Evolutionary conservation across 2,329 filamentous ascomycete species (phyloP), one percentile per base, ranked within the genome.

Genomic region (Penicillium brevicompactum): DNA sequence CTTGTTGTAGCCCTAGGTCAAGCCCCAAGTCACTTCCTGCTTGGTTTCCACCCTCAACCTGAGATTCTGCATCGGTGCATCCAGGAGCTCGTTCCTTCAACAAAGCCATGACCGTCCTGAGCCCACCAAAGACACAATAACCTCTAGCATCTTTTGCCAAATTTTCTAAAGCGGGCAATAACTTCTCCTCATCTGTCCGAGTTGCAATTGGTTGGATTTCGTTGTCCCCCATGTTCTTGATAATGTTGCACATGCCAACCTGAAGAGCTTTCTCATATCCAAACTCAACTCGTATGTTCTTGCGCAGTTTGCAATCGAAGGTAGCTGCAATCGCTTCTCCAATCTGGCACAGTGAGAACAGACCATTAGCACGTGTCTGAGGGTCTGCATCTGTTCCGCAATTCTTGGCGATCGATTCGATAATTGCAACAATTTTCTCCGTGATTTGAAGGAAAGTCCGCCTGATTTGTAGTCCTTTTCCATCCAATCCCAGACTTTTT

Each of bases 271-370:
- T 4, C 24, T 8, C 24, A 27, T 27, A 5, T 6, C 8, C 24
- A 9, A 1, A 47, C 55, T 49, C 5, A 18, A 52, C 16, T 53
- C 32, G 27, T 58, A 66, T 6, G n/a, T 11, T n/a, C 53, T 50
- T 22, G 24, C 51, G 60, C 24, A 65, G 53, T 31, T 66, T 4
- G 49, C 53, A 16, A 63, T 2, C 4, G 42, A 8, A 61, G 46
- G 4, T 40, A 34, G 24, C 24, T 6, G 24, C 24, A 49, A 62
- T 62, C 4, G 45, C 59, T 55, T 63, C 60, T 10, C 55, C 63
- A 21, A 63, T 63, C 42, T 64, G 61, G 24, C 58, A 51, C 1
- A 62, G 51, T 2, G 51, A 49, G 1, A 53, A 57, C 7, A 66
- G 48, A 2, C 58, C 63, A 52, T 64, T 63, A 6, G 27, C 32